Base-by-base conservation (phyloP, 1,139 yeast genomes). In the Saccharomyces uvarum region DNA sequence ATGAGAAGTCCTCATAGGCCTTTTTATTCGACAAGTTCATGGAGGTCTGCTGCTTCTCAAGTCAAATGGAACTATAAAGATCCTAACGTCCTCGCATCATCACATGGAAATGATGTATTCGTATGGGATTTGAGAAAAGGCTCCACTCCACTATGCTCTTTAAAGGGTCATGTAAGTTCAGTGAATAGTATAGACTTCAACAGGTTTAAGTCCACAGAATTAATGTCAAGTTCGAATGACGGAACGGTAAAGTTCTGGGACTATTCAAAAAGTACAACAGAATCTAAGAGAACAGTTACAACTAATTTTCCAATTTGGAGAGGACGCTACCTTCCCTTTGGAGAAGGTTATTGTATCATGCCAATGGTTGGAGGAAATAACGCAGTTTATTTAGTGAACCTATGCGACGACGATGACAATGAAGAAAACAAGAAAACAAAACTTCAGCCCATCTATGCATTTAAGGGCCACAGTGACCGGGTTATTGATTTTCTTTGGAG, bases 11-110 rank as follows among this genome's bases (percentile, higher is more conserved):
- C 97, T 0, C 73, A 76, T 54, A 74, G 78, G 55, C 96, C 98
- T 0, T 84, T 82, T 2, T 79, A 80, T 54, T 80, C 84, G 51
- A 90, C 89, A 75, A 90, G 97, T 5, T 97, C 91, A 66, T 93
- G 97, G 95, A 75, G 88, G 57, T 95, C 97, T 0, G 95, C 95
- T 1, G 95, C 97, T 0, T 83, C 95, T 0, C 98, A 91, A 68
- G 97, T 90, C 14, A 90, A 91, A 69, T 93, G 98, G 98, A 89
- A 86, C 66, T 83, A 83, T 60, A 76, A 77, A 51, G 85, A 91
- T 63, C 83, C 90, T 1, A 79, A 84, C 65, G 80, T 90, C 49
- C 68, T 93, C 33, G 97, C 97, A 0, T 84, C 95, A 0, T 78
- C 95, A 26, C 99, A 93, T 66, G 96, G 89, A 63, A 81, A 85